Percentiles rank a stretch among this genome's conserved stretches.
phyloP scores from a whole-genome alignment of 2,329 filamentous ascomycete genomes.

The Aureobasidium sp. region DNA sequence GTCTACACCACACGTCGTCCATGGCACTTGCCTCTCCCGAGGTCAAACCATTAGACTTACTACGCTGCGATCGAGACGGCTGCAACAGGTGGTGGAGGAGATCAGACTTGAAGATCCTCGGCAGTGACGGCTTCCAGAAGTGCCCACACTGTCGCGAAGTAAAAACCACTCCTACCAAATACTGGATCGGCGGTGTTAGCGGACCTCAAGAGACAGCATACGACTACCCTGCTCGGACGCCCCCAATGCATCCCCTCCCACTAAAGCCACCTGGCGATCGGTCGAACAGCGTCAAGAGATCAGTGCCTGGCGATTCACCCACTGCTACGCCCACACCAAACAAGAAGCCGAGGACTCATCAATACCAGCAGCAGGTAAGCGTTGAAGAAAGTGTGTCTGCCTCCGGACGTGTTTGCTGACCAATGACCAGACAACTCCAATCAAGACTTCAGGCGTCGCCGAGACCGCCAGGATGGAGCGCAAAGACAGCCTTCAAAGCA shows the following conservation, averaged over 20 bases:
- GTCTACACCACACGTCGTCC: background rate
- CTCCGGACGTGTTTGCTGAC: background rate
- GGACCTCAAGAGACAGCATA: background rate
- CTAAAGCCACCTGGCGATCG: background rate
- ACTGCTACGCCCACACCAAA: background rate
- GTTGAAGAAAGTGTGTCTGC: background rate
- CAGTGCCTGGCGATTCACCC: background rate
- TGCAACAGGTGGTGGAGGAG: background rate
- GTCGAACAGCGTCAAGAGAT: background rate
- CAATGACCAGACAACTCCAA: background rate
- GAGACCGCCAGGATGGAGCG: background rate
- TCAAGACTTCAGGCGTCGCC: background rate
- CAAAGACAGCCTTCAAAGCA: background rate
- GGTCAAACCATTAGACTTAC: background rate
- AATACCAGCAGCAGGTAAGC: background rate
- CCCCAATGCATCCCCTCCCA: background rate
- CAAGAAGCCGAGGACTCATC: background rate
- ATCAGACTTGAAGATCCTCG: background rate
- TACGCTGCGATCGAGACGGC: background rate
- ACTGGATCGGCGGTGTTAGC: background rate
- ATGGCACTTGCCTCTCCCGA: background rate
- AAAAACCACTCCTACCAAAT: background rate
- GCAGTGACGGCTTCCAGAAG: background rate
- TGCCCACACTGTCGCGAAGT: background rate
- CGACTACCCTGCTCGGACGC: background rate